Evolutionary conservation across 345 rosid species (phyloP), one percentile per base, ranked within the genome.

Genomic region (Camelina laxa): DNA sequence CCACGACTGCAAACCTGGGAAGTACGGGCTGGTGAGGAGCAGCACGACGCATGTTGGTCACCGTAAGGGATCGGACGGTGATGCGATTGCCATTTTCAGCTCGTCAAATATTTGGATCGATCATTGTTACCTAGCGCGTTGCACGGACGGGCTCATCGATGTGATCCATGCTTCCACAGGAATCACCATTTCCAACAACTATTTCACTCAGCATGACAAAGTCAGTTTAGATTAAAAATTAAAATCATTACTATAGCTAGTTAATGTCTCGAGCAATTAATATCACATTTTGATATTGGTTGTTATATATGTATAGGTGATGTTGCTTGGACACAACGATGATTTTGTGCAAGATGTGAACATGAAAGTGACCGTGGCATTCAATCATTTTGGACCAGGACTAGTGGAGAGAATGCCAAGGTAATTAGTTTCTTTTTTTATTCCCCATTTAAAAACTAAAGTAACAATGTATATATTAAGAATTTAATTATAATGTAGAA

Each of bases 331-430:
- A 65, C 96, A 90, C 78, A 85, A 79, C 13, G 98, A 94, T 78
- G n/a, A 71, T 31, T 94, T 81, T 67, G 82, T 84, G 1, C 80
- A 87, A 12, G 98, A 92, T 75, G 90, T 88, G 76, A 81, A 66
- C 7, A 95, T 95, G 97, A 88, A 87, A 77, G 97, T 90, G 36
- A 92, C 97, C 36, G 72, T 95, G 24, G 93, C 86, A 11, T 92
- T 88, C 82, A 92, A 92, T 80, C 90, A 82, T 65, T 95, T 92
- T 51, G 97, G 97, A 13, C 81, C 82, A 62, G 96, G 99, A 67
- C 88, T 94, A 14, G 86, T 87, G 53, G 93, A 94, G 81, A 86
- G 98, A 82, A 90, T 94, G 96, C 97, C 98, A 21, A 87, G 97
- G 97, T 91, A 77, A 62, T 19, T 42, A 3, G 17, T 20, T 41